These are phyloP conservation scores for Coniochaeta prunicola DNA, from an alignment of 2,329 filamentous ascomycete species.

Conservation along the genomic window DNA sequence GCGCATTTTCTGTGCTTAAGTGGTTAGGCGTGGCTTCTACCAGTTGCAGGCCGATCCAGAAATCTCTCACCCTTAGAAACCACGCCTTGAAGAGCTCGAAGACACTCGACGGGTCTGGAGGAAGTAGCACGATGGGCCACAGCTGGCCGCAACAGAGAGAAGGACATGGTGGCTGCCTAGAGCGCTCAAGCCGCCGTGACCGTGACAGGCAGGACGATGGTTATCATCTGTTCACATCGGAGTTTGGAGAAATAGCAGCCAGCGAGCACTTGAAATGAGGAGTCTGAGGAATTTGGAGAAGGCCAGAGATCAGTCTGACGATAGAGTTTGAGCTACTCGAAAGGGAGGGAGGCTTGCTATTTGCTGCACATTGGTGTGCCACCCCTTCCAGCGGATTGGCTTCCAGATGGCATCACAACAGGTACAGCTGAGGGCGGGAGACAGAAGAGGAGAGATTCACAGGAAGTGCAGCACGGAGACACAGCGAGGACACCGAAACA, in stretches of 20 bases:
- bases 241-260: not conserved
- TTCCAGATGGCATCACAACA: not conserved
- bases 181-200: conserved; percentile 10
- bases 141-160: conserved; percentile 12
- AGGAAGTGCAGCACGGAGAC: not conserved
- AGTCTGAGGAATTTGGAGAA: not conserved
- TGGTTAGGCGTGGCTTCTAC: conserved; percentile 10
- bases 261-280: not conserved
- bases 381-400: conserved; percentile 1
- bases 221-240: conserved; percentile 8
- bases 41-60: too few relatives aligned
- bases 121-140: conserved; percentile 12
- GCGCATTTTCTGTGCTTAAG: conserved; percentile 7
- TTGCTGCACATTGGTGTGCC: not conserved
- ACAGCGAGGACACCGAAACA: not conserved
- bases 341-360: not conserved
- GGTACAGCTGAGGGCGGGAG: not conserved
- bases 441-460: not conserved
- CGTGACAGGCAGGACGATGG: conserved; percentile 8
- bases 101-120: conserved; percentile 7
- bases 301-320: not conserved
- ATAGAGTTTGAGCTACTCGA: not conserved
- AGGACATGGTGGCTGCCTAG: conserved; percentile 12
- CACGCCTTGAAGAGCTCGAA: conserved; percentile 4
- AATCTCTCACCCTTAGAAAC: not conserved